phyloP scores from a whole-genome alignment of 768 basidiomycete species.

The Erythrobasidium yunnanense region DNA sequence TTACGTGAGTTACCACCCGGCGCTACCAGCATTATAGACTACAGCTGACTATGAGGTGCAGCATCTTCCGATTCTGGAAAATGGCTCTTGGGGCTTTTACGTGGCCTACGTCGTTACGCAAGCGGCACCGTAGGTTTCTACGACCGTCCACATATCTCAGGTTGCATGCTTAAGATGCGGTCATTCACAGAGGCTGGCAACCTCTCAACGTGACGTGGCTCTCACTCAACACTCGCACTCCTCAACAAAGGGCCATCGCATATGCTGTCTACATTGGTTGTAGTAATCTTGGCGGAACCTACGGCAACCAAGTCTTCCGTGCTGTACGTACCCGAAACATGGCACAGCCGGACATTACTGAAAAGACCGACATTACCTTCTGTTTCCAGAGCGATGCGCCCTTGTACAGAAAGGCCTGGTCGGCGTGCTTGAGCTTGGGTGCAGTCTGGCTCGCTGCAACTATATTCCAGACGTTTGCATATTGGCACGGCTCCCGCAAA shows the following conservation, averaged over 20 bases:
- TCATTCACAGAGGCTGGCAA: not conserved
- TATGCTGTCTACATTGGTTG: conserved; percentile 26
- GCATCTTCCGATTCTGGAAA: not conserved
- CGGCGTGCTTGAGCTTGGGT: conserved; percentile 7
- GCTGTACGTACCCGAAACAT: not conserved
- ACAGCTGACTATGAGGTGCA: not conserved
- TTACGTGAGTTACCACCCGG: conserved; percentile 4
- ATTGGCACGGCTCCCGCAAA: too few species aligned
- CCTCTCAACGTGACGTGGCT: conserved; percentile 18
- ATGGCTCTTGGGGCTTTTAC: conserved; percentile 10
- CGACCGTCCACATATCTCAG: not conserved
- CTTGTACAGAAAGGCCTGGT: conserved; percentile 8
- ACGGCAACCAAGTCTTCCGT: not conserved
- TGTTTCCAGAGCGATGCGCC: conserved; percentile 3
- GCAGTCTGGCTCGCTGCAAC: conserved; percentile 16
- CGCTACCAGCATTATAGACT: not conserved
- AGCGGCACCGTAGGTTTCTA: conserved; percentile 1
- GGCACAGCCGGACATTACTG: not conserved
- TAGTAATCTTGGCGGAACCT: conserved; percentile 6
- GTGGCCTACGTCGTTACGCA: not conserved
- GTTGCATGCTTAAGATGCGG: not conserved
- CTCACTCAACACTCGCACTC: not conserved
- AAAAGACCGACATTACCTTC: not conserved
- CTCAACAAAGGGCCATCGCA: not conserved
- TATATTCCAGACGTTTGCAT: conserved; percentile 8